Conservation (phyloP, 1,284 basidiomycete genomes). For the Fomes fomentarius region DNA sequence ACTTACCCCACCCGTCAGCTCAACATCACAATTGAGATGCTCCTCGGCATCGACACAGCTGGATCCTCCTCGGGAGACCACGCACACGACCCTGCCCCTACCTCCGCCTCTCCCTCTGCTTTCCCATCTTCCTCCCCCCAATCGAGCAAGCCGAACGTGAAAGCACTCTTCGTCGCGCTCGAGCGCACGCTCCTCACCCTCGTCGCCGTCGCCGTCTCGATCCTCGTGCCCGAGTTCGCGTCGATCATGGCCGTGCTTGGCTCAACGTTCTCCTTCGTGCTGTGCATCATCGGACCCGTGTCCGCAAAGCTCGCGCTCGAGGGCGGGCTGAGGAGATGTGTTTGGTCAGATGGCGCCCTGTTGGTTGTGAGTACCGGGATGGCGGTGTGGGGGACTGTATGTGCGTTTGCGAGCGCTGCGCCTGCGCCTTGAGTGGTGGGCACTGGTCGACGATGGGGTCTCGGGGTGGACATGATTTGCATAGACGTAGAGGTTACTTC, state of each 20-base stretch:
- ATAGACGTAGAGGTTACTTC: too few relatives aligned
- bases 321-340: conserved; percentile 41
- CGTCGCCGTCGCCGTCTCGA: conserved; percentile 70
- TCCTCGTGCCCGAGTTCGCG: conserved; percentile 85
- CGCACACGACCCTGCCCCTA: conserved; percentile 22
- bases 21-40: conserved; percentile 78
- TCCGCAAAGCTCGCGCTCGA: conserved; percentile 63
- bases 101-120: conserved; percentile 12
- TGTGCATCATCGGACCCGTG: conserved; percentile 83
- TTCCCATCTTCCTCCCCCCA: conserved; percentile 19
- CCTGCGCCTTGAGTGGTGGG: conserved; percentile 19
- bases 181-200: conserved; percentile 67
- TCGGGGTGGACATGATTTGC: too few relatives aligned
- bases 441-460: too few relatives aligned
- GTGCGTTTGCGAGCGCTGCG: conserved; percentile 52
- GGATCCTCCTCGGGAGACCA: conserved; percentile 42
- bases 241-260: conserved; percentile 92
- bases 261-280: conserved; percentile 83
- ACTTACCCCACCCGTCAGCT: conserved; percentile 48
- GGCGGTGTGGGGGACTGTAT: conserved; percentile 80
- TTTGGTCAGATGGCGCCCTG: conserved; percentile 55
- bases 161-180: conserved; percentile 49
- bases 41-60: conserved; percentile 64
- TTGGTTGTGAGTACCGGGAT: conserved; percentile 63
- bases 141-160: conserved; percentile 35